Evolutionary conservation across 495 filamentous ascomycete species (phyloP), one percentile per base, ranked within the genome.

Genomic region (Pyronema omphalodes): DNA sequence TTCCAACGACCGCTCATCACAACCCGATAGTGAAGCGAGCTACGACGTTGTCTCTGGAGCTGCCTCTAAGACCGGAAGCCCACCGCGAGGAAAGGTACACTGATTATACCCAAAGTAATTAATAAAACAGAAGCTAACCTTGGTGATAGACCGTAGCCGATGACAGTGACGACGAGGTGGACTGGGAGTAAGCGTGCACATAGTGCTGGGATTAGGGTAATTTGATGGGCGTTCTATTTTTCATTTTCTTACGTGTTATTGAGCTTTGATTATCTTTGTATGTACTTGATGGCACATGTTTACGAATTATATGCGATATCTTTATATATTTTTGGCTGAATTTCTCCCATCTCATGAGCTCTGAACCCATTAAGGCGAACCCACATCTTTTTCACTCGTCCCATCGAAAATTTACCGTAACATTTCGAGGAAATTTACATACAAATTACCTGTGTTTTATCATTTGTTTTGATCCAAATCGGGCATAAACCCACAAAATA

Each of bases 21-120:
- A 64, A 44, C 55, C 59, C n/a, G 63, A 66, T 37, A 65, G 63
- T 34, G 63, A 66, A 15, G 55, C 59, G 15, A 65, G 63, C 33
- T 66, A 65, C 39, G 62, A 66, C 55, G 37, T 66, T 40, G 62
- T 66, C 23, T 65, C 61, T 18, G 58, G 58, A 14, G 61, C 57
- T n/a, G 57, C 60, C 35, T 60, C 58, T 7, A 58, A 63, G 37
- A 44, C 60, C 14, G 54, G 60, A 9, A 63, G 61, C 47, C 60
- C 61, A 12, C 57, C 51, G 51, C 44, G 41, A 15, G 11, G 41
- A 50, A 62, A 62, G 47, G 60, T 62, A 55, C 9, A 40, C 18
- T 45, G 3, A 9, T 19, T 37, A 39, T 18, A 40, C 14, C 17
- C 12, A 3, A 19, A 17, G 17, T 2, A 9, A 14, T 14, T 19